Evolutionary conservation across 768 basidiomycete genomes (phyloP).

Genomic region (Phlegmacium glaucopus): DNA sequence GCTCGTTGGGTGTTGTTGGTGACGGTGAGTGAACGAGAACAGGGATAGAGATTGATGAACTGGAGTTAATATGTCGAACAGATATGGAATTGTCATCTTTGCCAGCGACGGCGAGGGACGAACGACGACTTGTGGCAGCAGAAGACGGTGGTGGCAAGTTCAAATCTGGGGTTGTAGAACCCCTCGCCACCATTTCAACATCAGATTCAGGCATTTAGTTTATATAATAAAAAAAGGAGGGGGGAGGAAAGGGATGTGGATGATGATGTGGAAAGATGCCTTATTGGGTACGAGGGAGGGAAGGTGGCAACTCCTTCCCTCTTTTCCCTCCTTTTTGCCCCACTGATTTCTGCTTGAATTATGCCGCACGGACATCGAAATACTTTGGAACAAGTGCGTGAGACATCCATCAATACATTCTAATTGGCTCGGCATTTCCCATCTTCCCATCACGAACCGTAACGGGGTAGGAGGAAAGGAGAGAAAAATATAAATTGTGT

Average conservation of each 20-base stretch:
- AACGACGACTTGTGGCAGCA: conserved; percentile 15
- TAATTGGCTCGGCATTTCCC: conserved; percentile 38
- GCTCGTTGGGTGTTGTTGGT: conserved; percentile 11
- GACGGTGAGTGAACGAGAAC: conserved; percentile 31
- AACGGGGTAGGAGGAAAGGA: too few species aligned
- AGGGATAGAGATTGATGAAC: conserved; percentile 24
- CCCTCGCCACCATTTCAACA: conserved; percentile 1
- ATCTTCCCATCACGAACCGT: conserved; percentile 26
- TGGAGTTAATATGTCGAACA: conserved; percentile 11
- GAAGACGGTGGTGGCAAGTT: conserved; percentile 8
- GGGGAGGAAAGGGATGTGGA: conserved; percentile 12
- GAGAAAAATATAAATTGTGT: too few species aligned
- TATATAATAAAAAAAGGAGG: conserved; percentile 15
- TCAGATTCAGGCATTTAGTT: conserved; percentile 27
- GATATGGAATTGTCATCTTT: conserved; percentile 10
- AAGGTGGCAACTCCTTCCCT: conserved; percentile 4
- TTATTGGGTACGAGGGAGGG: conserved; percentile 14
- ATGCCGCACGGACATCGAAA: conserved; percentile 25
- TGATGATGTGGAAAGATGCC: conserved; percentile 23
- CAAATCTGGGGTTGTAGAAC: neutral
- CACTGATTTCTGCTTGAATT: conserved; percentile 18
- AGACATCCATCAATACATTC: conserved; percentile 15
- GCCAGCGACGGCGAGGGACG: conserved; percentile 16
- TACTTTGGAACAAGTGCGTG: conserved; percentile 19
- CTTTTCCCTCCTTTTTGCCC: conserved; percentile 8